Evolutionary conservation across 495 filamentous ascomycete genomes (phyloP).

Genomic region (Penicillium roqueforti): DNA sequence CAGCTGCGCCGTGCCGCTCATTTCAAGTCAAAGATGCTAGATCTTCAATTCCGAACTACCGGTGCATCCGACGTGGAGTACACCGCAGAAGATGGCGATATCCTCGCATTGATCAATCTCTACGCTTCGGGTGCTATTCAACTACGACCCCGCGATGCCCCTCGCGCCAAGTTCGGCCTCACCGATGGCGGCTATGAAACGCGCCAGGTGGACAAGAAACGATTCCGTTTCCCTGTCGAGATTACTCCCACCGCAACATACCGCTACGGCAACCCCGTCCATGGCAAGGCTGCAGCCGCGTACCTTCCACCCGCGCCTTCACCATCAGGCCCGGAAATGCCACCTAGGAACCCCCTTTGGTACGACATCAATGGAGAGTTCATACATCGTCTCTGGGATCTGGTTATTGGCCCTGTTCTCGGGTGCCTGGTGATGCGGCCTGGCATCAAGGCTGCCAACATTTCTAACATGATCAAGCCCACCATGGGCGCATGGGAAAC

Average conservation of each 20-base stretch:
- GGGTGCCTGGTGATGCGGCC: slow-evolving; percentile 57
- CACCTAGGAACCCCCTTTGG: slow-evolving; percentile 67
- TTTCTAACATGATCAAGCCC: slow-evolving; percentile 55
- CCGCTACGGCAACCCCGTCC: slow-evolving; percentile 55
- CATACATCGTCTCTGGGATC: slow-evolving; percentile 59
- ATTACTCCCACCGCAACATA: slow-evolving; percentile 54
- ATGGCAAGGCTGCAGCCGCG: slow-evolving; percentile 10
- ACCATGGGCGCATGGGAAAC: slow-evolving; percentile 66
- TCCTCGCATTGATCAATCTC: slow-evolving; percentile 67
- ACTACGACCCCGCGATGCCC: slow-evolving; percentile 53
- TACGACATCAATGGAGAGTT: slow-evolving; percentile 67
- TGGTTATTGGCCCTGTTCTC: slow-evolving; percentile 55
- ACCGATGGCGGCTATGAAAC: slow-evolving; percentile 68
- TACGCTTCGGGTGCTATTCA: slow-evolving; percentile 54
- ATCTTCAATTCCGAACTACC: slow-evolving; percentile 46
- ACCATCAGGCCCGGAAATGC: neutral
- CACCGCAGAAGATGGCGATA: slow-evolving; percentile 55
- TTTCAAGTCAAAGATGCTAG: slow-evolving; percentile 56
- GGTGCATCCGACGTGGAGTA: slow-evolving; percentile 29
- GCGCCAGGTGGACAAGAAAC: slow-evolving; percentile 61
- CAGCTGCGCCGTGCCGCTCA: slow-evolving; percentile 49
- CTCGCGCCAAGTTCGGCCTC: slow-evolving; percentile 67
- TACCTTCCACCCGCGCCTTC: slow-evolving; percentile 21
- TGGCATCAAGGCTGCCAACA: slow-evolving; percentile 47
- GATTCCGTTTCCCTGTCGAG: slow-evolving; percentile 58